Evolutionary conservation across 257 asterid genomes (phyloP).

Genomic region (Nicotiana undulata): DNA sequence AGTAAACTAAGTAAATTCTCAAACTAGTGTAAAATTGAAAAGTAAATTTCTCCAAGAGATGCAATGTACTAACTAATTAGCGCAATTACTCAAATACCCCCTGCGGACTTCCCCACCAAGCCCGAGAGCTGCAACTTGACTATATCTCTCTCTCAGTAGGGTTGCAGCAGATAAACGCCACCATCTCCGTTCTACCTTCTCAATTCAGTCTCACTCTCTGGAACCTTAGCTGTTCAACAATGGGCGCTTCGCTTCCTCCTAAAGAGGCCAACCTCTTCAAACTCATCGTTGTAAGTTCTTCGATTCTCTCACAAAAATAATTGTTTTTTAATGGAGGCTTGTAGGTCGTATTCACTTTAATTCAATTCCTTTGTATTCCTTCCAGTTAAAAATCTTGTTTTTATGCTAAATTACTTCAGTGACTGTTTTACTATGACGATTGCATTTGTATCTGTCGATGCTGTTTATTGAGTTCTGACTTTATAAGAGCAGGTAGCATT

Average conservation of each 20-base stretch:
- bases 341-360: background rate
- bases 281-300: conserved; percentile 83
- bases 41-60: background rate
- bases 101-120: background rate
- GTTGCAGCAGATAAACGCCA: conserved; percentile 90
- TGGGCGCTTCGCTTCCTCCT: conserved; percentile 97
- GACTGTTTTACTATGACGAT: background rate
- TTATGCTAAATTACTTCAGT: background rate
- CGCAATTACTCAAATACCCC: background rate
- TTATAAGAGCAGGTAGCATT: background rate
- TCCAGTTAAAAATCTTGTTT: conserved; percentile 15
- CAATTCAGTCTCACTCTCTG: conserved; percentile 8
- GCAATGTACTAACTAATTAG: background rate
- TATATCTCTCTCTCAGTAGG: conserved; percentile 44
- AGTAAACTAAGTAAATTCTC: too few relatives aligned
- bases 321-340: background rate
- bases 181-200: conserved; percentile 26
- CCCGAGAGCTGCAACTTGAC: background rate
- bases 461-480: background rate
- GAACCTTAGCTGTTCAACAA: conserved; percentile 21
- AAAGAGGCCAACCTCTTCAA: conserved; percentile 99
- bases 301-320: background rate
- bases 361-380: background rate
- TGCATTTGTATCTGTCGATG: background rate
- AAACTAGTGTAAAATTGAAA: background rate